Evolutionary conservation across 2,329 filamentous ascomycete species (phyloP).

Genomic region (Fusarium sp.): DNA sequence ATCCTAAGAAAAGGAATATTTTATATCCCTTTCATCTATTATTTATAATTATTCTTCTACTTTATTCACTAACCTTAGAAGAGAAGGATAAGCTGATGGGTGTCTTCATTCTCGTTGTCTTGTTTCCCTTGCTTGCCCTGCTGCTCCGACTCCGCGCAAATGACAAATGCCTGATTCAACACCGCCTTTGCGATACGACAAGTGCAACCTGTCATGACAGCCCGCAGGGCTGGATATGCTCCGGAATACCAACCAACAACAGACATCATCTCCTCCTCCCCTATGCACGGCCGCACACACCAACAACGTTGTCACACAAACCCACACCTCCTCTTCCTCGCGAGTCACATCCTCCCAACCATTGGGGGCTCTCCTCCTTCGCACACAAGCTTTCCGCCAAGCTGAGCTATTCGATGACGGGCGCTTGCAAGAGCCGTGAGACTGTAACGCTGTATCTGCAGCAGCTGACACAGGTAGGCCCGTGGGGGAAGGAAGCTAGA

Average conservation of each 20-base stretch:
- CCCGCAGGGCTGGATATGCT: conserved; percentile 5
- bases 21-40: neutral
- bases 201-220: neutral
- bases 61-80: neutral
- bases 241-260: neutral
- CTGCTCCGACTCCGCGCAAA: conserved; percentile 3
- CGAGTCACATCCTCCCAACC: neutral
- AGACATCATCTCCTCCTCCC: neutral
- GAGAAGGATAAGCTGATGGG: neutral
- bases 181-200: conserved; percentile 1
- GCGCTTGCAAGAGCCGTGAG: conserved; percentile 8
- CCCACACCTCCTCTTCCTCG: neutral
- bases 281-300: neutral
- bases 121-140: neutral
- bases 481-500: conserved; percentile 12
- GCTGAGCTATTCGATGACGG: conserved; percentile 2
- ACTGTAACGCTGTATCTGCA: conserved; percentile 19
- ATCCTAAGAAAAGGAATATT: neutral
- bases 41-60: neutral
- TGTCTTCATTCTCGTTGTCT: neutral
- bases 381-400: conserved; percentile 2
- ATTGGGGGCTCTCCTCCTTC: neutral
- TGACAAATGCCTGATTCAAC: conserved; percentile 4
- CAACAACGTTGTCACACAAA: neutral
- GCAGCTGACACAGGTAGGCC: conserved; percentile 24